These are phyloP conservation scores for Penicillium sclerotiorum DNA, from an alignment of 2,329 filamentous ascomycete species.

Conservation along the genomic window DNA sequence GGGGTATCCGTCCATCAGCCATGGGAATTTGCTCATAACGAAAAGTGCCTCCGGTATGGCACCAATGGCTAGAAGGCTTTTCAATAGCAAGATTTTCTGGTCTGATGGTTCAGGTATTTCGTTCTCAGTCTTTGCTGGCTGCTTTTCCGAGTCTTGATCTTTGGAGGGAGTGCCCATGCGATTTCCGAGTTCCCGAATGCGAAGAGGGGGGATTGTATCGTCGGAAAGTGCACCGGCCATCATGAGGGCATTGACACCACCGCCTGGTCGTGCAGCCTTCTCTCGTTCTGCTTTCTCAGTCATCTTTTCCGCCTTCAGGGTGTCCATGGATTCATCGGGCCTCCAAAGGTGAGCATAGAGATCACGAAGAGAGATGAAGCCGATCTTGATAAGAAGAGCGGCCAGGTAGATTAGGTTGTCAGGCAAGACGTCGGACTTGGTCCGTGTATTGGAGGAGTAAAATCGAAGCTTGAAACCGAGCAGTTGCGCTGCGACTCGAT, in stretches of 20 bases:
- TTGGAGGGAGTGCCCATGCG: constrained; percentile 57
- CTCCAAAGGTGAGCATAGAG: constrained; percentile 92
- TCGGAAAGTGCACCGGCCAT: constrained; percentile 86
- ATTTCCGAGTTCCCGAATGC: constrained; percentile 55
- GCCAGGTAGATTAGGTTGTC: constrained; percentile 92
- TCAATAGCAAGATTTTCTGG: constrained; percentile 83
- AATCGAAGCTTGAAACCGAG: constrained; percentile 97
- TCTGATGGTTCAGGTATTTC: constrained; percentile 74
- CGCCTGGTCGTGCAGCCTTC: constrained; percentile 68
- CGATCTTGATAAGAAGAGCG: constrained; percentile 92
- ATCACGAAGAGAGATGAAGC: constrained; percentile 89
- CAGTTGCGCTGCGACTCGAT: constrained; percentile 88
- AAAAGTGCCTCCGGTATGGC: constrained; percentile 91
- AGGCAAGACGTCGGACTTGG: constrained; percentile 75
- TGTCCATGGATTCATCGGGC: constrained; percentile 78
- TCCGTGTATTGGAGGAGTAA: constrained; percentile 79
- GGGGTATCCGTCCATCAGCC: constrained; percentile 82
- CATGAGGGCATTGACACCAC: constrained; percentile 77
- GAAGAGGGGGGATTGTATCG: constrained; percentile 63
- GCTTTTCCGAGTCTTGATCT: constrained; percentile 54
- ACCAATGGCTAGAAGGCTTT: constrained; percentile 84
- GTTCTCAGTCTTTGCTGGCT: constrained; percentile 44
- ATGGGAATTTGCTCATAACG: constrained; percentile 87
- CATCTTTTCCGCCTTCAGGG: constrained; percentile 67
- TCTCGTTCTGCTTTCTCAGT: constrained; percentile 81